Base-by-base conservation (phyloP, 2,329 filamentous ascomycete genomes). In the Aspergillus persii region DNA sequence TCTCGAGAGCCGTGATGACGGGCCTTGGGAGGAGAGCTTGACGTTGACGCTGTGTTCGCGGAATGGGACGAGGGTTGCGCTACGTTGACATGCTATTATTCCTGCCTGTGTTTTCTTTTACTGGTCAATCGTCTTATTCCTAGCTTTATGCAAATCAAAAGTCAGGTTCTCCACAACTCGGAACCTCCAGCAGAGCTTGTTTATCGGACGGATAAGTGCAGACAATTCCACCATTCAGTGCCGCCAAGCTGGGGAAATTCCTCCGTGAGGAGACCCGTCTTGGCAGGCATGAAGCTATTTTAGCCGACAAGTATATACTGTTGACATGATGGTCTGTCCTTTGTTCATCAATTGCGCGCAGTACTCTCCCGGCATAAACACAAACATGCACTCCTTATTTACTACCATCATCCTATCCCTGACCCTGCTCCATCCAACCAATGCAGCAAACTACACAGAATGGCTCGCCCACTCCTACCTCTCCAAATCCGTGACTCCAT, bases 1-100 rank as follows among this genome's bases (percentile, higher is more conserved):
- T 3, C 59, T 74, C 3, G 71, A 74, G 53, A 71, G 65, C 36
- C 65, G 66, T 7, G 73, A 74, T 52, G 54, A 64, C 0, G 58
- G 65, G 9, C 68, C 68, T 2, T 72, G 71, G 68, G 63, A 61
- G 18, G 71, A 74, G 52, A 59, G 53, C 3, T 18, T 68, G 30
- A 61, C 60, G 4, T 50, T 70, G 58, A 70, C 66, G 4, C 23
- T 68, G 57, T 61, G 60, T 39, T 67, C 66, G 12, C 63, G 54
- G n/a, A 68, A 71, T 30, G 68, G 68, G 23, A 63, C 66, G 3
- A 53, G 51, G 51, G 67, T 69, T 39, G 50, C 54, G 29, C 8
- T 15, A n/a, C 6, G 3, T 9, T 53, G 50, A 39, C 15, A 52
- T 52, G 30, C 15, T 11, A 31, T 31, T 23, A 23, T 23, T 23